Conservation (phyloP, 2,329 filamentous ascomycete species). For the Pseudogymnoascus sp. region DNA sequence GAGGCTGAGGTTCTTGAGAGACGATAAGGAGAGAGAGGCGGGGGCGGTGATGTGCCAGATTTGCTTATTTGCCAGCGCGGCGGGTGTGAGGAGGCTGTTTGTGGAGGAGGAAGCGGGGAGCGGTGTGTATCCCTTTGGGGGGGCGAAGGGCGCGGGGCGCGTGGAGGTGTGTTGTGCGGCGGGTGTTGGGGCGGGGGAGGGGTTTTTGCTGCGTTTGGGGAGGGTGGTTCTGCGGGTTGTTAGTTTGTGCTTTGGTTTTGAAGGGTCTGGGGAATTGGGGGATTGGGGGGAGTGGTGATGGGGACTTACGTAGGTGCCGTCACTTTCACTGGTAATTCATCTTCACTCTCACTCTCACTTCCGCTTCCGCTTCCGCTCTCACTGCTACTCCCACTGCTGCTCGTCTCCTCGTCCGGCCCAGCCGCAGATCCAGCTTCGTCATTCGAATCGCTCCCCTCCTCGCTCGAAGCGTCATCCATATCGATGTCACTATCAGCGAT, state of each 20-base stretch:
- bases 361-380: constrained; percentile 24
- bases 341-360: constrained; percentile 29
- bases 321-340: constrained; percentile 19
- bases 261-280: constrained; percentile 6
- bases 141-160: background rate
- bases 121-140: constrained; percentile 20
- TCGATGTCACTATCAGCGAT: constrained; percentile 26
- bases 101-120: background rate
- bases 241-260: constrained; percentile 9
- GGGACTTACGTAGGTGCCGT: constrained; percentile 9
- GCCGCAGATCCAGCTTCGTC: constrained; percentile 21
- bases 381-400: constrained; percentile 13
- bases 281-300: constrained; percentile 11
- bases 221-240: constrained; percentile 13
- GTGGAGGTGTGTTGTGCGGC: background rate
- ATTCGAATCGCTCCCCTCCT: constrained; percentile 13
- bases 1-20: constrained; percentile 58
- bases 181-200: background rate
- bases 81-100: constrained; percentile 47
- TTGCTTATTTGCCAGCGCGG: constrained; percentile 61
- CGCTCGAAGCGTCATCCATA: constrained; percentile 12
- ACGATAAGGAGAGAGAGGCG: constrained; percentile 58
- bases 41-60: constrained; percentile 77
- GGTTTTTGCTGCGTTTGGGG: constrained; percentile 9
- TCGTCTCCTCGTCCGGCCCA: constrained; percentile 15